Evolutionary conservation across 2,329 filamentous ascomycete species (phyloP).

Genomic region (Phaeomoniella chlamydospora): DNA sequence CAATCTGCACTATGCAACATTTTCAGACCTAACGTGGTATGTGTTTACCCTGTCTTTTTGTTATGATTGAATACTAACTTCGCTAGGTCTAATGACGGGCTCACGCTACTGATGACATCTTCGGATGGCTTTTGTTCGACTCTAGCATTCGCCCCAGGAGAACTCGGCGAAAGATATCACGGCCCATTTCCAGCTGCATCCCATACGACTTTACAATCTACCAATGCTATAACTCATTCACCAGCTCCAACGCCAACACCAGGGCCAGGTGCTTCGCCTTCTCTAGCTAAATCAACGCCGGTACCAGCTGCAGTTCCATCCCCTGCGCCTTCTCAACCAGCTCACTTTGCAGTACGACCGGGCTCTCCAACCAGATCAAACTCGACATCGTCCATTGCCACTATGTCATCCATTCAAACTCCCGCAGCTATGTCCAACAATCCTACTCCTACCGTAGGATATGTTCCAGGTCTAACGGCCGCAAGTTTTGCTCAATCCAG

Average conservation of each 20-base stretch:
- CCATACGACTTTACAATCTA: constrained; percentile 20
- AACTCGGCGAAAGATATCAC: constrained; percentile 70
- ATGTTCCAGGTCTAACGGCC: constrained; percentile 61
- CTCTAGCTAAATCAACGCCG: constrained; percentile 38
- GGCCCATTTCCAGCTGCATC: constrained; percentile 41
- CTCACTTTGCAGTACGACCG: constrained; percentile 37
- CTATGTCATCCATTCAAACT: constrained; percentile 32
- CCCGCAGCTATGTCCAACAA: constrained; percentile 49
- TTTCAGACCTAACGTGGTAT: constrained; percentile 91
- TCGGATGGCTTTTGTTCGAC: constrained; percentile 96
- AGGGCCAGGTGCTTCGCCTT: constrained; percentile 40
- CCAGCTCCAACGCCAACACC: constrained; percentile 58
- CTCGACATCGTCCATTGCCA: constrained; percentile 66
- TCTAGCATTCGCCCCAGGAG: constrained; percentile 67
- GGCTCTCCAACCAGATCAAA: constrained; percentile 74
- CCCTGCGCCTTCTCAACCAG: constrained; percentile 36
- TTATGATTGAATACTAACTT: constrained; percentile 10
- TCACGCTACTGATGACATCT: constrained; percentile 82
- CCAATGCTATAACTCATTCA: constrained; percentile 48
- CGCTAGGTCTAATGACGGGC: constrained; percentile 57
- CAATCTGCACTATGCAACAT: constrained; percentile 93
- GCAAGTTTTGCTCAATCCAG: constrained; percentile 21
- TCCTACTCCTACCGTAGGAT: constrained; percentile 63
- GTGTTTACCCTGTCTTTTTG: constrained; percentile 15
- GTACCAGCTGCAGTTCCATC: constrained; percentile 41